Conservation (phyloP, 108 stramenopile species). For the Nitzschia palea region DNA sequence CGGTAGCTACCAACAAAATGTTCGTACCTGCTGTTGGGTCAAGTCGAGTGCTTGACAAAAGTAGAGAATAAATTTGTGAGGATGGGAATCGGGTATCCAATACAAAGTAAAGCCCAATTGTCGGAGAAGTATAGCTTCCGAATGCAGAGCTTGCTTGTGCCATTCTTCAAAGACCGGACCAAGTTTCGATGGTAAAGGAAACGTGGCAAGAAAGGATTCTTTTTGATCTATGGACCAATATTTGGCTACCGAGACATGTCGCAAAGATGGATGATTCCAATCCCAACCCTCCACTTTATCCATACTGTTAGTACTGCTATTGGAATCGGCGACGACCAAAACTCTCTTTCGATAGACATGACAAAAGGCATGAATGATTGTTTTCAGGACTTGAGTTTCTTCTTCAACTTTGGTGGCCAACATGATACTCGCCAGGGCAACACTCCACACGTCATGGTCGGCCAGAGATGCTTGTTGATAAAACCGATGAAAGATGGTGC, state of each 20-base stretch:
- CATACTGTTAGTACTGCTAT: neutral
- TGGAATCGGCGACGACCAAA: conserved; percentile 27
- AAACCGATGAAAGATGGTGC: conserved; percentile 73
- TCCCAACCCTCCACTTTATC: neutral
- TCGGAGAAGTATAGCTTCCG: conserved; percentile 60
- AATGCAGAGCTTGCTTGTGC: conserved; percentile 40
- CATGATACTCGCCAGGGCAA: conserved; percentile 61
- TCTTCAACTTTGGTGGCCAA: conserved; percentile 76
- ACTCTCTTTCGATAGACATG: conserved; percentile 66
- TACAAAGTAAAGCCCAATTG: conserved; percentile 78
- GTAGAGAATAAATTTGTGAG: conserved; percentile 76
- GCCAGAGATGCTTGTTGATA: conserved; percentile 61
- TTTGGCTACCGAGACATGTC: conserved; percentile 4
- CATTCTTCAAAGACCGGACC: conserved; percentile 76
- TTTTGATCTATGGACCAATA: conserved; percentile 30
- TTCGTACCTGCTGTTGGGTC: conserved; percentile 10
- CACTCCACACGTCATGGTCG: conserved; percentile 67
- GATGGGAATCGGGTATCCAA: conserved; percentile 83
- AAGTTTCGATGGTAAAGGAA: conserved; percentile 29
- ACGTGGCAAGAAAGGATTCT: conserved; percentile 35
- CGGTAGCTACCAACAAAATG: neutral
- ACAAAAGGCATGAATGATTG: conserved; percentile 55
- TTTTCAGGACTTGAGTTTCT: conserved; percentile 35
- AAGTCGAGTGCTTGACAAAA: conserved; percentile 40
- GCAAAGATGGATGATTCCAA: conserved; percentile 13